Evolutionary conservation across 1,284 basidiomycete genomes (phyloP).

Genomic region (Trichosporon sp.): DNA sequence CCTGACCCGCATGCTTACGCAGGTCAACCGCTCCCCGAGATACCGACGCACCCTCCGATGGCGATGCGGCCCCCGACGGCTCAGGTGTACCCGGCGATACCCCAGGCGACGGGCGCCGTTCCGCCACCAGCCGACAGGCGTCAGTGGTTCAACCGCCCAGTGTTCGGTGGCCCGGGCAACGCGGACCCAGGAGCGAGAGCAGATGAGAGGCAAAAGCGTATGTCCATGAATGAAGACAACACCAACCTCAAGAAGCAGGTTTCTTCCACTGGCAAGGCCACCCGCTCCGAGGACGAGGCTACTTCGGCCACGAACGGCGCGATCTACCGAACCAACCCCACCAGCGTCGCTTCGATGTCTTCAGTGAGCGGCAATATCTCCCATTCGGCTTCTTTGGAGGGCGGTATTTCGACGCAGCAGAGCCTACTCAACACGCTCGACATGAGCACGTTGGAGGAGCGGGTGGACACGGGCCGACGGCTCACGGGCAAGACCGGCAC

Average conservation of each 20-base stretch:
- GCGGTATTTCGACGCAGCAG: not conserved
- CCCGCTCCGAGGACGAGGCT: not conserved
- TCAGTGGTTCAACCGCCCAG: not conserved
- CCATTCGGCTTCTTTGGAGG: not conserved
- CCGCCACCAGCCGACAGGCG: not conserved
- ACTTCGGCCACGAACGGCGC: not conserved
- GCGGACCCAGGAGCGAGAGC: not conserved
- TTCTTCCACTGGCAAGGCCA: not conserved
- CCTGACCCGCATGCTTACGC: not conserved
- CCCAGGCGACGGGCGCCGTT: not conserved
- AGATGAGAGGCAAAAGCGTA: constrained; percentile 1
- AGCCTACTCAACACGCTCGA: not conserved
- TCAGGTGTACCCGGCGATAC: not conserved
- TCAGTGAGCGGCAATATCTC: constrained; percentile 3
- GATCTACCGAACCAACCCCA: not conserved
- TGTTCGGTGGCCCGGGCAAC: not conserved
- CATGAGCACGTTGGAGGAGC: not conserved
- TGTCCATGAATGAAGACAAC: not conserved
- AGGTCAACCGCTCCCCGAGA: not conserved
- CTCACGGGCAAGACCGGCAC: no score
- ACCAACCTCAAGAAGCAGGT: constrained; percentile 6
- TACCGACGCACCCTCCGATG: not conserved
- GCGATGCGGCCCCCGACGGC: not conserved
- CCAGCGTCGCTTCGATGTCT: not conserved
- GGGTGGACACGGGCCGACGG: not conserved